Base-by-base conservation (phyloP, 2,329 filamentous ascomycete genomes). In the Diaporthe sp. region DNA sequence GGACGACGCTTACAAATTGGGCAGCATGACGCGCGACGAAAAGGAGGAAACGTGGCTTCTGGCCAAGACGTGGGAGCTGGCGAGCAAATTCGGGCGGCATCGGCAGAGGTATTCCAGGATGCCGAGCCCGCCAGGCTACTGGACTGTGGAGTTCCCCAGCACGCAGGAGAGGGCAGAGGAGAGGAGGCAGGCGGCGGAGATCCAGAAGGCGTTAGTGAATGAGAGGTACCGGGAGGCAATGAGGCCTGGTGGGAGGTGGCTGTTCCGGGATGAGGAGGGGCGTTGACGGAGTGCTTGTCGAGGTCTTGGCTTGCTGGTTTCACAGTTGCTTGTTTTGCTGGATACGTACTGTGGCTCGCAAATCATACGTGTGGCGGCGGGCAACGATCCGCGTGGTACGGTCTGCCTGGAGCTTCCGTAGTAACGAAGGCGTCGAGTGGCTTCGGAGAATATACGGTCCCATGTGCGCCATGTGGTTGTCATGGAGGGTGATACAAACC, bases 131-230 rank as follows among this genome's bases (percentile, higher is more conserved):
- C 94, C 95, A 2, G 96, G 95, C 0, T 98, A 94, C 81, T 99
- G 97, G 97, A 89, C 94, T 71, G 89, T 93, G 2, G 96, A 97
- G 78, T 97, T 99, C 81, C 96, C 96, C 1, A 91, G 86, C 35
- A 98, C 97, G 1, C 97, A 98, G 81, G 94, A 98, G 82, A 84
- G 92, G 37, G 86, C 90, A 77, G 85, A 87, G 70, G 91, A 96
- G 78, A 89, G 89, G 73, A 87, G 88, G 75, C 91, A 92, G 80
- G 93, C 93, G 0, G 87, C 86, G n/a, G 87, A 87, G 78, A 84
- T 90, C 75, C 92, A 94, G 80, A 88, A 88, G 77, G 86, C 90
- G 66, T 88, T 90, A 72, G 87, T 98, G 2, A 88, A 92, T 77
- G 92, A 94, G 79, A 90, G 95, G 79, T 93, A 94, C 83, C 88